Percentiles rank a stretch among this genome's conserved stretches.
Evolutionary conservation across 495 filamentous ascomycete genomes (phyloP).

Genomic region (Penicillium psychrofluorescens): DNA sequence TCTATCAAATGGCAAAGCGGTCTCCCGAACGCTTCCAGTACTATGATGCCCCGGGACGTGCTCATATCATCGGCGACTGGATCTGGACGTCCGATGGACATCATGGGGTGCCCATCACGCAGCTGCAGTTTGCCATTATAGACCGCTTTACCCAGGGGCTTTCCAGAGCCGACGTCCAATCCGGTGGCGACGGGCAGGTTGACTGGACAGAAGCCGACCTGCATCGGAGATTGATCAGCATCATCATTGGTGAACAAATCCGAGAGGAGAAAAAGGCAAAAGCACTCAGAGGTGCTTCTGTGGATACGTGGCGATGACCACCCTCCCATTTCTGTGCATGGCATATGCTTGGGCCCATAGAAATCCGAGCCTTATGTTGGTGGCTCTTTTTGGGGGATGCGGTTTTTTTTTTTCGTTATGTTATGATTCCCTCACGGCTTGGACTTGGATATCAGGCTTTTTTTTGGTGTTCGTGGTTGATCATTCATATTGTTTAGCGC

Average conservation of each 20-base stretch:
- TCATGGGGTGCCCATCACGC: conserved; percentile 38
- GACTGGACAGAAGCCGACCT: conserved; percentile 42
- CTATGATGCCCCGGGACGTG: conserved; percentile 25
- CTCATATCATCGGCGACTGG: conserved; percentile 38
- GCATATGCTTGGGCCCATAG: too few relatives aligned
- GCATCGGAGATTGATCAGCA: conserved; percentile 37
- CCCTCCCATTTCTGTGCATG: background rate
- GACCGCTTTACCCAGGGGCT: conserved; percentile 39
- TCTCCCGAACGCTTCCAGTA: conserved; percentile 34
- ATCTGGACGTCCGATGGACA: conserved; percentile 39
- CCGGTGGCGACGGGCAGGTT: conserved; percentile 33
- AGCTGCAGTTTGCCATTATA: conserved; percentile 39
- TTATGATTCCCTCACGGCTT: conserved; percentile 21
- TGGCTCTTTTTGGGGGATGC: background rate
- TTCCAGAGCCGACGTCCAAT: conserved; percentile 26
- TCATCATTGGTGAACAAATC: conserved; percentile 43
- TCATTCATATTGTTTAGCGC: too few relatives aligned
- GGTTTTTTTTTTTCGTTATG: conserved; percentile 5
- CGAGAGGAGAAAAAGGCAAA: conserved; percentile 28
- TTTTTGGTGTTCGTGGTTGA: conserved; percentile 1
- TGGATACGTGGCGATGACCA: conserved; percentile 25
- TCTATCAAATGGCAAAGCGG: conserved; percentile 35
- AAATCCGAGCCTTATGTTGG: background rate
- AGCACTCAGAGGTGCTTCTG: conserved; percentile 15
- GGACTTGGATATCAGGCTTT: conserved; percentile 7